These are phyloP conservation scores for Pythium sukuiense DNA, from an alignment of 352 stramenopile species.

Conservation along the genomic window DNA sequence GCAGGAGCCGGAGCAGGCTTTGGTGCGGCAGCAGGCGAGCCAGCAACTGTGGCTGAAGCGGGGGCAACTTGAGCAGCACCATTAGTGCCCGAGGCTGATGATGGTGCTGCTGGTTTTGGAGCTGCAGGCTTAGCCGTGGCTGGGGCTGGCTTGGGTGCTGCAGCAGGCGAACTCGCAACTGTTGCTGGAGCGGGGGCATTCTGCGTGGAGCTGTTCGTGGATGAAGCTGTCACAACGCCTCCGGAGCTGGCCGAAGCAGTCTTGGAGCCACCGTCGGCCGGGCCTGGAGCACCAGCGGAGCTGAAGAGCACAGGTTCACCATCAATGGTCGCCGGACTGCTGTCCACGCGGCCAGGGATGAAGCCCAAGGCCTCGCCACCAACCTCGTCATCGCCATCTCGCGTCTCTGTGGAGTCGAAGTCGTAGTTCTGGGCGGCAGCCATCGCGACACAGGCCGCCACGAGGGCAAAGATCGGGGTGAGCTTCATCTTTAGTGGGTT, in stretches of 20 bases:
- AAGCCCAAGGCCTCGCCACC: conserved; percentile 2
- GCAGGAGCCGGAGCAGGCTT: background rate
- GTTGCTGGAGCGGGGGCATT: background rate
- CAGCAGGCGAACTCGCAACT: conserved; percentile 1
- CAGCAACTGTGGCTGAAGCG: background rate
- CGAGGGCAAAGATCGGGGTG: background rate
- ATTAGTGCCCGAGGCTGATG: background rate
- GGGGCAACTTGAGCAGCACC: background rate
- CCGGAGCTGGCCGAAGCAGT: background rate
- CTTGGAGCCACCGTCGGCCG: background rate
- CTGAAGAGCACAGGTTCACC: background rate
- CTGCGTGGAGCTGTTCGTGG: background rate
- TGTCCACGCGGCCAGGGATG: background rate
- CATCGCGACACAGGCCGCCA: background rate
- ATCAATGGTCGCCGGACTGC: background rate
- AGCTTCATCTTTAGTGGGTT: background rate
- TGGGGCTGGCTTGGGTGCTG: conserved; percentile 3
- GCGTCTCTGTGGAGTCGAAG: background rate
- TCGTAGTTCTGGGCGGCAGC: conserved; percentile 1
- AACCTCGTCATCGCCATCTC: background rate
- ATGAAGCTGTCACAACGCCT: background rate
- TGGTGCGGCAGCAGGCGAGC: background rate
- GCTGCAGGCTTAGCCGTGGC: conserved; percentile 4
- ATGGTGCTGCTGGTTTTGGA: background rate
- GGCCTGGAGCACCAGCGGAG: background rate